Evolutionary conservation across 192 early-diverging fungal species (phyloP), one percentile per base, ranked within the genome.

Genomic region (Gonapodya sp.): DNA sequence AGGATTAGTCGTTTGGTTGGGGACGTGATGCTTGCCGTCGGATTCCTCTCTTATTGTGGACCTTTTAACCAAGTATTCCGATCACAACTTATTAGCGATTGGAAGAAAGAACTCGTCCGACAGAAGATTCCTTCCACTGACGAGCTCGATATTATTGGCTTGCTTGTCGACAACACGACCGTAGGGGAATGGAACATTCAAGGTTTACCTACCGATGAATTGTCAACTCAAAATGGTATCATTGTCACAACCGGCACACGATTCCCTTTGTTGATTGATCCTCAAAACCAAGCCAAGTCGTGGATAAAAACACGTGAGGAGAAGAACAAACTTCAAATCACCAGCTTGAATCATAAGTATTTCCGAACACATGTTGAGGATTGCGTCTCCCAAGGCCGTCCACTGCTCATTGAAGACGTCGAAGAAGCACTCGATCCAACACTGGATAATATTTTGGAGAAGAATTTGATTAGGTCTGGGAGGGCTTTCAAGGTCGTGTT

Each of bases 221-320:
- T 91, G 1, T 91, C 90, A 0, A 90, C 82, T 0, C 89, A 91
- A 80, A 91, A 91, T 79, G 90, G 90, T 86, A 89, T 91, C 78
- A 84, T 91, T 73, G 90, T 91, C 30, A 90, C 86, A 35, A 86
- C 87, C 77, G 89, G 90, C 31, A 88, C 90, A 0, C 82, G 89
- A 74, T 91, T 86, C 82, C 90, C 90, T 14, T 86, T 91, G 24
- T 84, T 91, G 33, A 91, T 91, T 79, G 90, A 91, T 83, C 90
- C 90, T 0, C 90, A 91, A 79, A 89, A 85, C 34, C 90, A 91
- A 79, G 90, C 89, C 0, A 91, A 91, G 78, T 83, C 84, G 2
- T 91, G 90, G 90, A 91, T 91, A 75, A 91, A 91, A 81, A 89
- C 88, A 35, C 81, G 89, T n/a, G 91, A 92, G 80, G 91, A 90